Conservation (phyloP, 306 rosid species). For the Corylus americana region DNA sequence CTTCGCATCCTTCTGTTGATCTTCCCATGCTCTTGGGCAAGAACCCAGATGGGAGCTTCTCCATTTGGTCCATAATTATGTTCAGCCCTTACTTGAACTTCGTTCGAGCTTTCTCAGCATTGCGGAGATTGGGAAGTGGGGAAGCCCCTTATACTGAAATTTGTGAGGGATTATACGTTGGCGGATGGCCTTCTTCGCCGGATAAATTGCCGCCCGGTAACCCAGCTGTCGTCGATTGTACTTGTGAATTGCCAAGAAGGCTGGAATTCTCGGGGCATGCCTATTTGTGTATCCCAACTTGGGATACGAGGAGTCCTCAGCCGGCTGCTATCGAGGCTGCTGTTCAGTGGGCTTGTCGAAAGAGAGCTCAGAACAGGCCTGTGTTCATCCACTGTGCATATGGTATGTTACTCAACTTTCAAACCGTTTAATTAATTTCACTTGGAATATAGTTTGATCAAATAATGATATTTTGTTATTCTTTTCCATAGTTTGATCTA, state of each 20-base stretch:
- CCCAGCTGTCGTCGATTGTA: constrained; percentile 84
- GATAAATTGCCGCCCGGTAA: constrained; percentile 75
- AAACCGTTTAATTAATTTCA: background rate
- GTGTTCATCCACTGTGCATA: constrained; percentile 90
- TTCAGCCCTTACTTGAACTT: constrained; percentile 80
- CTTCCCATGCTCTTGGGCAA: constrained; percentile 81
- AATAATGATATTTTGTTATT: no score
- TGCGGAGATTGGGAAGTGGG: constrained; percentile 57
- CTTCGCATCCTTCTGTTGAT: constrained; percentile 68
- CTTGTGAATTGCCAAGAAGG: constrained; percentile 78
- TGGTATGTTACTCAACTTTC: constrained; percentile 41
- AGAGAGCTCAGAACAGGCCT: constrained; percentile 66
- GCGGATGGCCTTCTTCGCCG: constrained; percentile 83
- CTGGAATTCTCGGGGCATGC: constrained; percentile 44
- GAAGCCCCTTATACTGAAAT: constrained; percentile 63
- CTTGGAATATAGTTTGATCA: background rate
- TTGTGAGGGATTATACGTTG: constrained; percentile 70
- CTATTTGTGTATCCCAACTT: constrained; percentile 75
- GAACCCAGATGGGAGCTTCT: constrained; percentile 69
- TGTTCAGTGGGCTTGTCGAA: constrained; percentile 73
- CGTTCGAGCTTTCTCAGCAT: constrained; percentile 58
- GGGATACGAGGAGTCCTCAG: constrained; percentile 85
- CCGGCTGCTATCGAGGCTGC: constrained; percentile 68
- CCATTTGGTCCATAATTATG: constrained; percentile 53
- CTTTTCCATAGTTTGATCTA: background rate